A percentile compares a stretch with the other conserved stretches of the same genome.
Evolutionary conservation across 257 asterid species (phyloP).

Genomic region (Solanum infundibuliforme): DNA sequence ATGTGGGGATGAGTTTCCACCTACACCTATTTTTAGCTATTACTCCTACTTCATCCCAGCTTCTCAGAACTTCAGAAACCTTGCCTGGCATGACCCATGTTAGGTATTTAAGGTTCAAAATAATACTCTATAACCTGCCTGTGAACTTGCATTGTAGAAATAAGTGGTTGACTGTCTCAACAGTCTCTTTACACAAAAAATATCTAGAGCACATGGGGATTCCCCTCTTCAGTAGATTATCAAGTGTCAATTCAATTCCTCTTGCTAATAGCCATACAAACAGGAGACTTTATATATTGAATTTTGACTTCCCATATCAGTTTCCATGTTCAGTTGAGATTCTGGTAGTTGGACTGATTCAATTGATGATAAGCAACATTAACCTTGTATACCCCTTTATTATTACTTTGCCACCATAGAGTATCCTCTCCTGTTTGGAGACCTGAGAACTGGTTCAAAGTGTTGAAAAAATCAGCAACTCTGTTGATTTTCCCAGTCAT

Average conservation of each 20-base stretch:
- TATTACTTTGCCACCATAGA: not conserved
- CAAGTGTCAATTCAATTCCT: not conserved
- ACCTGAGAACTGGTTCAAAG: not conserved
- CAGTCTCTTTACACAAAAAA: not conserved
- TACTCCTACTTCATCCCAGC: not conserved
- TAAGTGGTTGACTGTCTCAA: not conserved
- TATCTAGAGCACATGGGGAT: not conserved
- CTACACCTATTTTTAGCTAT: not conserved
- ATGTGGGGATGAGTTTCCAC: not conserved
- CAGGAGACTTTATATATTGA: not conserved
- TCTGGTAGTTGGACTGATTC: not conserved
- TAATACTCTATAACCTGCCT: not conserved
- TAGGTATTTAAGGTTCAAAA: no score
- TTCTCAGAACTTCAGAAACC: not conserved
- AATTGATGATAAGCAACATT: no score
- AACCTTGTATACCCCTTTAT: not conserved
- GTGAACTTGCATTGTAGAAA: not conserved
- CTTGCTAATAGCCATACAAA: not conserved
- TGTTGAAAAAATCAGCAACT: not conserved
- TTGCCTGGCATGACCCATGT: not conserved
- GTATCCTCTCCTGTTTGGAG: not conserved
- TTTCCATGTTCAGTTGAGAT: not conserved
- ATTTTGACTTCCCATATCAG: not conserved
- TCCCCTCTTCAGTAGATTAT: not conserved
- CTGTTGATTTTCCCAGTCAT: not conserved